Percentiles rank a stretch among this genome's conserved stretches.
Conservation (phyloP, 441 rosid genomes). For the Corymbia citriodora region DNA sequence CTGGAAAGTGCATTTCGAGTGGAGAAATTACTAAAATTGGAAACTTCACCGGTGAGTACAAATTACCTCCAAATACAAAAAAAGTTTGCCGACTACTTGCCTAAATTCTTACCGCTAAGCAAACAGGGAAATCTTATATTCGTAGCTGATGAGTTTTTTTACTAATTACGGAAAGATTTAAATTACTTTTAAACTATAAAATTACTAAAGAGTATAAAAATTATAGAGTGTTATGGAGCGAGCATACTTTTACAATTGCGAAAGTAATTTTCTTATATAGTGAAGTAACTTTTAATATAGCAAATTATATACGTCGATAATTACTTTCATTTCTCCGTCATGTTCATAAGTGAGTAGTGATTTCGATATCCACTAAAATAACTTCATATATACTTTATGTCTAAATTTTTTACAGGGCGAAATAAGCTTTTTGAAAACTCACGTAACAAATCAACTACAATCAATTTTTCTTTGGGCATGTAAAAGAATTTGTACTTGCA, state of each 20-base stretch:
- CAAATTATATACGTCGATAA: not conserved
- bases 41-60: not conserved
- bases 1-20: not conserved
- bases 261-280: not conserved
- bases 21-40: not conserved
- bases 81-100: not conserved
- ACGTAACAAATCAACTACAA: not conserved
- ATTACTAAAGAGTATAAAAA: not conserved
- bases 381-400: not conserved
- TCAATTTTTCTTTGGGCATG: not conserved
- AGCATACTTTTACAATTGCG: fast-evolving
- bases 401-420: fast-evolving
- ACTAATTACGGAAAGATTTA: not conserved
- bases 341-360: not conserved
- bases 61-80: not conserved
- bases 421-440: fast-evolving
- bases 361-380: too few relatives aligned
- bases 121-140: not conserved
- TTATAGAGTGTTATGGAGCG: fast-evolving
- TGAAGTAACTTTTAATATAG: not conserved
- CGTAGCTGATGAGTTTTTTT: not conserved
- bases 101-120: not conserved
- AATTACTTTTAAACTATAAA: fast-evolving
- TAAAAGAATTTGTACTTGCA: fast-evolving
- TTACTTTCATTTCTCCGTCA: fast-evolving